These are phyloP conservation scores for Taiozyma onychis DNA, from an alignment of 1,139 yeast genomes.

Conservation along the genomic window DNA sequence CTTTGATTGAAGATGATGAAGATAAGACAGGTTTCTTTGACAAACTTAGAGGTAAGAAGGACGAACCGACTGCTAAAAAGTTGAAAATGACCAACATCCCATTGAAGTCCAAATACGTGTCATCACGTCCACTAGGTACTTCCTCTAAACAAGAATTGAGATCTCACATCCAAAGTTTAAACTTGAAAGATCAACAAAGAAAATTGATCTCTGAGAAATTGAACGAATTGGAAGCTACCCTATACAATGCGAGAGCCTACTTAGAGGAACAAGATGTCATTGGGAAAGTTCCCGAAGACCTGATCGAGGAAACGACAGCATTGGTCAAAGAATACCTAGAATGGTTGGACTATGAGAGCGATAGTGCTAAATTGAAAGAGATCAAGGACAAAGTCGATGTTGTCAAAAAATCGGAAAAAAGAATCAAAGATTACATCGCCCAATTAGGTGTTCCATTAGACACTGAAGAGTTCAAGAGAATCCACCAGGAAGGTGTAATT, in stretches of 20 bases:
- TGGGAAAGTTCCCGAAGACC: conserved; percentile 30
- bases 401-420: conserved; percentile 25
- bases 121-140: conserved; percentile 41
- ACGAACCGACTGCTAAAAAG: conserved; percentile 3
- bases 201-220: conserved; percentile 41
- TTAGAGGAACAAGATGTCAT: conserved; percentile 43
- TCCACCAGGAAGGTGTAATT: conserved; percentile 38
- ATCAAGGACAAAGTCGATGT: conserved; percentile 29
- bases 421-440: conserved; percentile 28
- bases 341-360: conserved; percentile 78
- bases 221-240: conserved; percentile 51
- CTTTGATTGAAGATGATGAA: not conserved
- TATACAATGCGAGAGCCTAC: conserved; percentile 51
- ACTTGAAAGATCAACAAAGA: conserved; percentile 41
- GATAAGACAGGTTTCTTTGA: conserved; percentile 10
- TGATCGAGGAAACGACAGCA: conserved; percentile 32
- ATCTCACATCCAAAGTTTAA: conserved; percentile 20
- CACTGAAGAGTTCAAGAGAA: conserved; percentile 30
- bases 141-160: conserved; percentile 32
- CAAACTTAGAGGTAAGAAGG: conserved; percentile 9
- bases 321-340: conserved; percentile 50
- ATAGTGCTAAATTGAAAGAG: conserved; percentile 39
- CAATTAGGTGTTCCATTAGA: conserved; percentile 32
- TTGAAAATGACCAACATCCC: conserved; percentile 10
- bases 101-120: conserved; percentile 32